Evolutionary conservation across 2,329 filamentous ascomycete species (phyloP).

Genomic region (Fusarium devonianum): DNA sequence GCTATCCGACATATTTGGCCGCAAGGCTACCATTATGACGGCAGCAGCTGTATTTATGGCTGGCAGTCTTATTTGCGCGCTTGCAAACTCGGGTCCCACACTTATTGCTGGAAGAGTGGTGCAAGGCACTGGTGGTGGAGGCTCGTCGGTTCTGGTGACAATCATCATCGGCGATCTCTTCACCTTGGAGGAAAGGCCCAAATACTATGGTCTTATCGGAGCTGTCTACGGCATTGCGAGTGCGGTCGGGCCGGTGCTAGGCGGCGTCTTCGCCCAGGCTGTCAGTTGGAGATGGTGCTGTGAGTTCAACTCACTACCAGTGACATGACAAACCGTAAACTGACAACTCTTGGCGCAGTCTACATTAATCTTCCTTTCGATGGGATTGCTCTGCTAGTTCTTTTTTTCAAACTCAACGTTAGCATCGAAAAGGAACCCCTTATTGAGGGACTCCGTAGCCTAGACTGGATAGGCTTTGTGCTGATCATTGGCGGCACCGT

Average conservation of each 20-base stretch:
- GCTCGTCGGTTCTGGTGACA: conserved; percentile 33
- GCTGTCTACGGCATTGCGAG: conserved; percentile 69
- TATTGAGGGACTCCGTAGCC: conserved; percentile 66
- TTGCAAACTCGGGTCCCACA: conserved; percentile 51
- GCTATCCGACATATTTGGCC: conserved; percentile 59
- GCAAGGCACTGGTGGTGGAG: conserved; percentile 35
- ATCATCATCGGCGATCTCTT: conserved; percentile 60
- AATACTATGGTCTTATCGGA: conserved; percentile 60
- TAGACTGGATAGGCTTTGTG: conserved; percentile 63
- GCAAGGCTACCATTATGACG: conserved; percentile 51
- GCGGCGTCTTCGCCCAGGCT: conserved; percentile 69
- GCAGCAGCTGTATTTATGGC: conserved; percentile 57
- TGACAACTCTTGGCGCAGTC: conserved; percentile 37
- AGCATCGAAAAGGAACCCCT: conserved; percentile 72
- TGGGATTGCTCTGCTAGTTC: conserved; percentile 53
- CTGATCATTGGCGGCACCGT: conserved; percentile 79
- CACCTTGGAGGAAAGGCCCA: conserved; percentile 55
- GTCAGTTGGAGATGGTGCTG: conserved; percentile 72
- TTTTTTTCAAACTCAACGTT: conserved; percentile 69
- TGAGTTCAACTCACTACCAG: conserved; percentile 12
- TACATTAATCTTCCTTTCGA: conserved; percentile 66
- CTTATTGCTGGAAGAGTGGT: conserved; percentile 56
- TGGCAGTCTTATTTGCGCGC: conserved; percentile 61
- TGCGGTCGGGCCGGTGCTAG: conserved; percentile 70
- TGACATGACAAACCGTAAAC: not conserved